Evolutionary conservation across 306 rosid species (phyloP).

Genomic region (Macrotyloma uniflorum): DNA sequence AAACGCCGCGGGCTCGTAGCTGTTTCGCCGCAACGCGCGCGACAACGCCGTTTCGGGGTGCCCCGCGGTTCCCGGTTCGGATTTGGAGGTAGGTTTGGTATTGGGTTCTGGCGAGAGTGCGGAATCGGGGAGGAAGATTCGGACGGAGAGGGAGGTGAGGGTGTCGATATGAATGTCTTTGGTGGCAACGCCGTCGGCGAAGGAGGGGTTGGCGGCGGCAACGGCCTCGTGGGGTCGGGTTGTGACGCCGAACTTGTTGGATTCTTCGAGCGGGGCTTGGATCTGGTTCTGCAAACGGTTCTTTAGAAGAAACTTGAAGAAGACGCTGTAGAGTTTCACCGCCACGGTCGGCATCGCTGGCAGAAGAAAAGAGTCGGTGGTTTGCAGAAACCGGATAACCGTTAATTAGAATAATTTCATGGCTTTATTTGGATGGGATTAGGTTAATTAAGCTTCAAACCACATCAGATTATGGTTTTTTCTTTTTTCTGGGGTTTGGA

Average conservation of each 20-base stretch:
- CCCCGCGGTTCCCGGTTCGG: conserved; percentile 27
- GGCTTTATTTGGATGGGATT: not conserved
- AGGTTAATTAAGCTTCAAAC: conserved; percentile 26
- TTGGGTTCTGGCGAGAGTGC: conserved; percentile 73
- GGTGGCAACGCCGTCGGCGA: conserved; percentile 90
- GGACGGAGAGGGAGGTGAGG: conserved; percentile 70
- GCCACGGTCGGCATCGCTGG: conserved; percentile 87
- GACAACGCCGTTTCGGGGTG: conserved; percentile 21
- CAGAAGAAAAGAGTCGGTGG: not conserved
- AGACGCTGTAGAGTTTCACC: conserved; percentile 93
- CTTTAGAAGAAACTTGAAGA: conserved; percentile 95
- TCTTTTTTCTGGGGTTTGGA: not conserved
- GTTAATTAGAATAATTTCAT: conserved; percentile 37
- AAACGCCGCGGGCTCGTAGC: conserved; percentile 45
- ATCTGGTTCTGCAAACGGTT: conserved; percentile 89
- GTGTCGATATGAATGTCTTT: conserved; percentile 93
- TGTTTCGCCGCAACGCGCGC: conserved; percentile 50
- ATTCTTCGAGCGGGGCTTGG: conserved; percentile 63
- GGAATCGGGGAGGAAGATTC: conserved; percentile 94
- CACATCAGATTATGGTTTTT: conserved; percentile 24
- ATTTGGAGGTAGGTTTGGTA: conserved; percentile 37
- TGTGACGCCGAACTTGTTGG: conserved; percentile 73
- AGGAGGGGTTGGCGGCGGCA: conserved; percentile 72
- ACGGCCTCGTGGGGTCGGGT: conserved; percentile 84
- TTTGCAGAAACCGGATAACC: conserved; percentile 32